Conservation (phyloP, 441 rosid species). For the Adansonia madagascariensis region DNA sequence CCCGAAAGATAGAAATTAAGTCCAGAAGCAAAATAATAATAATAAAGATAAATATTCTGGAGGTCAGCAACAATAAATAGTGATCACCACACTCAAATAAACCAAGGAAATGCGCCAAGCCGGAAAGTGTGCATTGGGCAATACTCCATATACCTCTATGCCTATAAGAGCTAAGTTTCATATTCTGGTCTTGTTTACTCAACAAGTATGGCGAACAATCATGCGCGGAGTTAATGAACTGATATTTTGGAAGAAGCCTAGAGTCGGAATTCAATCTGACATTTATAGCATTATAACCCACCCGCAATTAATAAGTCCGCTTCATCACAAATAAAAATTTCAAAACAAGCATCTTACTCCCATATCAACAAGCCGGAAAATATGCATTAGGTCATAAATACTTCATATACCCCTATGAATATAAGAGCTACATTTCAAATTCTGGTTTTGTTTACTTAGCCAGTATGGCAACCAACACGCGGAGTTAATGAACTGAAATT, state of each 20-base stretch:
- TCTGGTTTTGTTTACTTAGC: no score
- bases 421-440: no score
- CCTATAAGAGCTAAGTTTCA: conserved; percentile 14
- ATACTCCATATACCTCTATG: conserved; percentile 9
- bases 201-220: not conserved
- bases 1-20: not conserved
- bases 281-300: not conserved
- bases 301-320: conserved; percentile 7
- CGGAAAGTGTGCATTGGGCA: not conserved
- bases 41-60: not conserved
- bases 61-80: not conserved
- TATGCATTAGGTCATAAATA: no score
- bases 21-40: not conserved
- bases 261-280: conserved; percentile 6
- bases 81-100: not conserved
- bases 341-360: conserved; percentile 2
- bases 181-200: conserved; percentile 17
- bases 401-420: no score
- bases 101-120: not conserved
- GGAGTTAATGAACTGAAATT: not conserved
- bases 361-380: conserved; percentile 1
- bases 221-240: not conserved
- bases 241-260: not conserved
- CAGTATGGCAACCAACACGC: no score
- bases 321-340: conserved; percentile 14